Percentiles rank a stretch among this genome's conserved stretches.
Evolutionary conservation across 1,284 basidiomycete species (phyloP).

Genomic region (Anthracocystis setariae): DNA sequence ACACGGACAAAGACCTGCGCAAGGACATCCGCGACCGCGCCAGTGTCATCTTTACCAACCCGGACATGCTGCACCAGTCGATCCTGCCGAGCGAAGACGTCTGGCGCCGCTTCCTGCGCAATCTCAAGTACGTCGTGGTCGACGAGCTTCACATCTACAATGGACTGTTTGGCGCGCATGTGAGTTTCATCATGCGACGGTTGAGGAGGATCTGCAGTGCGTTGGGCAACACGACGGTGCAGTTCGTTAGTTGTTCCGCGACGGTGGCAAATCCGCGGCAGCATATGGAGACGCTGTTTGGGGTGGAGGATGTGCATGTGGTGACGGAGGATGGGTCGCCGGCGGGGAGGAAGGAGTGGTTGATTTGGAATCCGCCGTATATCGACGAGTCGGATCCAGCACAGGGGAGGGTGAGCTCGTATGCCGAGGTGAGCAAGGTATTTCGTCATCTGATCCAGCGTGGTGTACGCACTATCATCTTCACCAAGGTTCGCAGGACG

Average conservation of each 20-base stretch:
- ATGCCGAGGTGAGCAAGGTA: slow-evolving; percentile 78
- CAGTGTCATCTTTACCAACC: slow-evolving; percentile 71
- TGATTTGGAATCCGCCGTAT: slow-evolving; percentile 73
- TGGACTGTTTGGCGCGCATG: slow-evolving; percentile 62
- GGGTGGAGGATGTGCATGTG: slow-evolving; percentile 76
- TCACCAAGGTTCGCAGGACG: slow-evolving; percentile 84
- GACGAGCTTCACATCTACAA: slow-evolving; percentile 85
- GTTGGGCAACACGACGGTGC: slow-evolving; percentile 78
- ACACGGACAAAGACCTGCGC: slow-evolving; percentile 77
- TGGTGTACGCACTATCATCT: slow-evolving; percentile 83
- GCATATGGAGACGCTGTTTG: slow-evolving; percentile 60
- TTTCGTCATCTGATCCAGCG: slow-evolving; percentile 84
- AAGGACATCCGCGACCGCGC: slow-evolving; percentile 68
- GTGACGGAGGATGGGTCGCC: slow-evolving; percentile 86
- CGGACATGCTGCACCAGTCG: slow-evolving; percentile 84
- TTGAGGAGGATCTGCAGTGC: slow-evolving; percentile 83
- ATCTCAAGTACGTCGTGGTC: slow-evolving; percentile 81
- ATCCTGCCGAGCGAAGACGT: slow-evolving; percentile 84
- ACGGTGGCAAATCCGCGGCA: slow-evolving; percentile 79
- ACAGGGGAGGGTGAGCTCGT: slow-evolving; percentile 74
- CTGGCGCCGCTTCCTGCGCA: slow-evolving; percentile 79
- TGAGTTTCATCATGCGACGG: slow-evolving; percentile 62
- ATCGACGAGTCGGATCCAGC: slow-evolving; percentile 74
- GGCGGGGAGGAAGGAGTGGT: slow-evolving; percentile 76
- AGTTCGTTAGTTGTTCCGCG: slow-evolving; percentile 87